Percentiles rank a stretch among this genome's conserved stretches.
These are phyloP conservation scores for Coemansia sp. DNA, from an alignment of 192 early-diverging fungal genomes.

Conservation along the genomic window DNA sequence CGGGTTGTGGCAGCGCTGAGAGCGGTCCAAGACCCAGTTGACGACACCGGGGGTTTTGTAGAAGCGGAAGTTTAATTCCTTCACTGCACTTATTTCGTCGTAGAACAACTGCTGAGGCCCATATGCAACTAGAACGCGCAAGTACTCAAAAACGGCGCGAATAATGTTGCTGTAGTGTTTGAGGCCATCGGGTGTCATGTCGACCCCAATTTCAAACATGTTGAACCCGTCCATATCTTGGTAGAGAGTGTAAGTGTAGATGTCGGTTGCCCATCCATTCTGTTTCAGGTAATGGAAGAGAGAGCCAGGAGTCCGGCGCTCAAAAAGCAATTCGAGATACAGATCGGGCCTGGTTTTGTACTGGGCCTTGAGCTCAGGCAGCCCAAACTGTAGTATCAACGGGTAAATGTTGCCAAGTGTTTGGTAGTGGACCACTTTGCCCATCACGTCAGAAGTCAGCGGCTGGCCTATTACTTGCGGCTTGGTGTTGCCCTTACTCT, in stretches of 20 bases:
- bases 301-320: background rate
- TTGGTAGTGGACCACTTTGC: slow-evolving; percentile 60
- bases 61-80: background rate
- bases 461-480: slow-evolving; percentile 64
- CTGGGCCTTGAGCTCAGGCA: background rate
- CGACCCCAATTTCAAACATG: background rate
- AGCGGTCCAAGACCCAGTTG: background rate
- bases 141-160: slow-evolving; percentile 23
- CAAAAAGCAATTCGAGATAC: background rate
- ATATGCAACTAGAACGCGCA: slow-evolving; percentile 18
- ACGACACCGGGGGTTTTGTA: background rate
- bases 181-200: background rate
- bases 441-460: slow-evolving; percentile 63
- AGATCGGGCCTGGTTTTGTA: background rate
- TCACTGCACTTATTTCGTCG: background rate
- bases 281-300: background rate
- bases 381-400: background rate
- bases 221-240: background rate
- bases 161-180: slow-evolving; percentile 26
- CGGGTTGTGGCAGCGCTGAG: background rate
- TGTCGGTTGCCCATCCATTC: background rate
- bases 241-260: background rate
- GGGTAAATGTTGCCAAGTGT: background rate
- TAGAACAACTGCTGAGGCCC: slow-evolving; percentile 23
- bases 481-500: slow-evolving; percentile 63